Evolutionary conservation across 2,329 filamentous ascomycete species (phyloP), one percentile per base, ranked within the genome.

Genomic region (Paraconiothyrium sp.): DNA sequence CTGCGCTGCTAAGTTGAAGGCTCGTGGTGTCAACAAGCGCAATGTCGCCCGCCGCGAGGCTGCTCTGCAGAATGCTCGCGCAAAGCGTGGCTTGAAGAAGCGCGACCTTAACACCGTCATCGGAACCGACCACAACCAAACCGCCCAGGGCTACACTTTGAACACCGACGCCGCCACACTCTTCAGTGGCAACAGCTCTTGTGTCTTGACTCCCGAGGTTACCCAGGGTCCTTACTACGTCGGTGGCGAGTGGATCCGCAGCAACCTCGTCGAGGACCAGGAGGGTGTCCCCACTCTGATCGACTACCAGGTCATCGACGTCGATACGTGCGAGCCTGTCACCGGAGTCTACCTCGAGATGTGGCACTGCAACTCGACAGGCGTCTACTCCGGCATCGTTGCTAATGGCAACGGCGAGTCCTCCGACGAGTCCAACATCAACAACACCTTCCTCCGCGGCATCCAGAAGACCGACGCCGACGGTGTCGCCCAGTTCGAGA

Each of bases 251-350:
- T 78, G 78, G 49, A 69, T 86, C 61, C 79, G 84, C 27, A 65
- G 76, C 32, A 76, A 86, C 67, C 70, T 86, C 20, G 75, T 73
- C 5, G 83, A 84, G 55, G 74, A 78, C 14, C 77, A 85, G 69
- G 59, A 62, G 2, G 84, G 84, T 49, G 75, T 86, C 34, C 76
- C 79, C 39, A 71, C 85, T 48, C 77, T 79, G 6, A 69, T 84
- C 30, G 83, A 85, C 65, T 76, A 83, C 61, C 84, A 85, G 72
- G 75, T 86, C 41, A 76, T 86, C 48, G 83, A 86, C 61, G 78
- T 84, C 39, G 73, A 79, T 24, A 85, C 84, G 3, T 86, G 84
- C 72, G 73, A 84, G 67, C 80, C 82, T 3, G 75, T 85, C 0
- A 72, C 79, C 4, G 73, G 82, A 46, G 77, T 81, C 14, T 81